These are phyloP conservation scores for Metarhizium sp. DNA, from an alignment of 2,329 filamentous ascomycete species.

Conservation along the genomic window DNA sequence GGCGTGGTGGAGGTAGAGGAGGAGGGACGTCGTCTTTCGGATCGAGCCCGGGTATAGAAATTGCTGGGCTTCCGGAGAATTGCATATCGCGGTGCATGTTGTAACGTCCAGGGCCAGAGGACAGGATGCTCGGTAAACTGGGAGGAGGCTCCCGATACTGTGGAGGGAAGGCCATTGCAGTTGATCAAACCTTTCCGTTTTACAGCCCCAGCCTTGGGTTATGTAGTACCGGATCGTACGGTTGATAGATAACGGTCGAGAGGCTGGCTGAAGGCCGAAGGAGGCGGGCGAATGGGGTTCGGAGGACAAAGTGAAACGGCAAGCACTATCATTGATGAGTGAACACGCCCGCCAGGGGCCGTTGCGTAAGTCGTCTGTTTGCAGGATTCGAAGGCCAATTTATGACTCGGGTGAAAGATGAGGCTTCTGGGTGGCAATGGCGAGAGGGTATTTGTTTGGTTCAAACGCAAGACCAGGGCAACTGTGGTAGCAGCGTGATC, in stretches of 20 bases:
- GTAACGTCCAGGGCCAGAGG: constrained; percentile 20
- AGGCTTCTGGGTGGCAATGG: constrained; percentile 4
- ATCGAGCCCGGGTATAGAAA: constrained; percentile 32
- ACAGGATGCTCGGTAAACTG: constrained; percentile 27
- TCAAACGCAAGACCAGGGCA: neutral
- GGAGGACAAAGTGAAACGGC: neutral
- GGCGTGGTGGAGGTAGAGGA: constrained; percentile 35
- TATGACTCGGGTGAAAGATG: constrained; percentile 1
- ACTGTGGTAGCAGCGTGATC: neutral
- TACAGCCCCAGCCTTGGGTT: neutral
- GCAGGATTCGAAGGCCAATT: neutral
- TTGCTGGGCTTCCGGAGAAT: constrained; percentile 25
- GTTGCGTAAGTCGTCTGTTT: constrained; percentile 3
- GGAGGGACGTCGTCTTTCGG: constrained; percentile 28
- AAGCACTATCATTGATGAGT: constrained; percentile 3
- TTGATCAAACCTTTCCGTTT: neutral
- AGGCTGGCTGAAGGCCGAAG: constrained; percentile 3
- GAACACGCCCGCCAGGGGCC: neutral
- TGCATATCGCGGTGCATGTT: constrained; percentile 21
- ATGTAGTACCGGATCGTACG: neutral
- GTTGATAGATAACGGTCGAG: neutral
- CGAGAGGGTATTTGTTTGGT: constrained; percentile 1
- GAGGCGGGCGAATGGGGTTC: constrained; percentile 2
- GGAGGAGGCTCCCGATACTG: constrained; percentile 25
- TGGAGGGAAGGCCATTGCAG: constrained; percentile 26